Evolutionary conservation across 805 yeast genomes (phyloP).

Genomic region (Lipomyces kockii): DNA sequence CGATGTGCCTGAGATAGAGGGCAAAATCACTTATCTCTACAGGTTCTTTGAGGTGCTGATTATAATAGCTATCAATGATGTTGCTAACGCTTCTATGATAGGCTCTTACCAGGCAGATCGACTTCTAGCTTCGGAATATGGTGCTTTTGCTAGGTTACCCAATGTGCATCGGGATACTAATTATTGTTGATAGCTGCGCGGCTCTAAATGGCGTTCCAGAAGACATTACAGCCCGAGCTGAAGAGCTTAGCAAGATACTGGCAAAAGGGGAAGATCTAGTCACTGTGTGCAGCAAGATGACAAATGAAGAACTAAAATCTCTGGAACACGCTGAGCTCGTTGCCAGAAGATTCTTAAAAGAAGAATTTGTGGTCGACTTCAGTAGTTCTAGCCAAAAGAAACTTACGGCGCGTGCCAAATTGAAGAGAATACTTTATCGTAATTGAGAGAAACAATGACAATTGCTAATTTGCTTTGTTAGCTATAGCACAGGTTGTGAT

Average conservation of each 20-base stretch:
- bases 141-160: not conserved
- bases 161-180: not conserved
- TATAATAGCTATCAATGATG: not conserved
- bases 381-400: not conserved
- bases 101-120: conserved; percentile 24
- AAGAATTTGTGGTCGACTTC: conserved; percentile 32
- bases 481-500: not conserved
- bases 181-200: conserved; percentile 47
- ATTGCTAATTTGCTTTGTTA: conserved; percentile 5
- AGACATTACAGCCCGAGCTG: conserved; percentile 46
- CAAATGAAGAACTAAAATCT: conserved; percentile 35
- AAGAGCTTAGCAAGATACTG: conserved; percentile 38
- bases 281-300: conserved; percentile 33
- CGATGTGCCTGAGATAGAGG: conserved; percentile 11
- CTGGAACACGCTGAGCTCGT: conserved; percentile 38
- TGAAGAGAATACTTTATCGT: conserved; percentile 4
- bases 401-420: conserved; percentile 9
- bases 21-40: conserved; percentile 30
- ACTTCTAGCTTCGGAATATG: conserved; percentile 30
- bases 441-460: not conserved
- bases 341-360: conserved; percentile 43
- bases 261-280: conserved; percentile 36
- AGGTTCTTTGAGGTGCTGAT: not conserved
- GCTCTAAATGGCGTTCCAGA: conserved; percentile 46
- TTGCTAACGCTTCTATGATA: conserved; percentile 46